Evolutionary conservation across 768 basidiomycete species (phyloP), one percentile per base, ranked within the genome.

Genomic region (Pleurotus sapidus): DNA sequence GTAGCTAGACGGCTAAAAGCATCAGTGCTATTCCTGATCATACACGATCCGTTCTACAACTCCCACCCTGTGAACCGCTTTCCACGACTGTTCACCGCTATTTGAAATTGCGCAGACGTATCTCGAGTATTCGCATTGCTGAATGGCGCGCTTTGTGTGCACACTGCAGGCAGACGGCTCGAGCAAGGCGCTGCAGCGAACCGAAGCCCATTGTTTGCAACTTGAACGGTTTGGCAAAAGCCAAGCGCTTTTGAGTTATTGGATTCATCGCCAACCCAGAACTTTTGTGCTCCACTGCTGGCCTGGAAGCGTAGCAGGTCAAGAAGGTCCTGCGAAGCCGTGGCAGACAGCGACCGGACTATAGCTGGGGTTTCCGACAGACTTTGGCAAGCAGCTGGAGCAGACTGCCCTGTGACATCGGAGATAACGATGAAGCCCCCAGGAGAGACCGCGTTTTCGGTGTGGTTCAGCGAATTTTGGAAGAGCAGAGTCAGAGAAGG

Each of bases 401-500:
- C 63, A 4, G 61, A 63, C 7, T 60, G 63, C 64, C 65, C 68
- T 68, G 50, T 15, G n/a, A 25, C 55, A 48, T 20, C 45, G 39
- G 15, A 40, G 17, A 30, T 25, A n/a, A 37, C 20, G 14, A 58
- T 48, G 51, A 45, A 27, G 40, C 68, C 15, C 58, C 68, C 70
- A 71, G 17, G 51, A 42, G 39, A 54, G 34, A 54, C 8, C 17
- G 51, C 51, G 39, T 54, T 54, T 12, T 25, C 39, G 20, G 51
- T 54, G 39, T 54, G 51, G 57, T 72, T 66, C 11, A 73, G 65
- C 39, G 72, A 67, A 48, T 71, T 72, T 63, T 72, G 72, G 57
- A 69, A 68, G 9, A 71, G 60, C 30, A 73, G 61, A 2, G 64
- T 66, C 27, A 73, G 46, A 11, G 51, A 54, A 11, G 51, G 39